A percentile compares a stretch with the other conserved stretches of the same genome.
Conservation (phyloP, 2,329 filamentous ascomycete genomes). For the Aspergillus luchuensis region DNA sequence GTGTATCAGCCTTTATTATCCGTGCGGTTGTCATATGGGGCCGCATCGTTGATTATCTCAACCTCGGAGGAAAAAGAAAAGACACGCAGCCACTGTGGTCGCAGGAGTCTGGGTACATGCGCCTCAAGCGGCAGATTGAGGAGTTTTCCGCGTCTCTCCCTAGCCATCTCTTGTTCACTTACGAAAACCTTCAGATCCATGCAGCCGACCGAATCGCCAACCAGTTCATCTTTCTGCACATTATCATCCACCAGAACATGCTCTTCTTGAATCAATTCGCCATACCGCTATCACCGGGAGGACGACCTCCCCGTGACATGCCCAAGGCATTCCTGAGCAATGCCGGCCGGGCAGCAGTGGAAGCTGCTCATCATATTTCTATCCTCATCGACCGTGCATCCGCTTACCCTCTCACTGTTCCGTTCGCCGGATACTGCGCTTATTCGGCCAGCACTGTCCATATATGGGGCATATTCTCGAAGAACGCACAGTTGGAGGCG, state of each 20-base stretch:
- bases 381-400: conserved; percentile 78
- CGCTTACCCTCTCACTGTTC: conserved; percentile 78
- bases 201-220: conserved; percentile 82
- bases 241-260: conserved; percentile 84
- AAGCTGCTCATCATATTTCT: conserved; percentile 84
- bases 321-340: conserved; percentile 76
- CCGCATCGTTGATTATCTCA: conserved; percentile 83
- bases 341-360: conserved; percentile 73
- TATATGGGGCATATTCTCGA: conserved; percentile 86
- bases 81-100: conserved; percentile 81
- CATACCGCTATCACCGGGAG: conserved; percentile 67
- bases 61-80: conserved; percentile 80
- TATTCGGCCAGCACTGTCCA: conserved; percentile 95
- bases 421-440: conserved; percentile 92
- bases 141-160: conserved; percentile 72
- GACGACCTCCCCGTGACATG: conserved; percentile 67
- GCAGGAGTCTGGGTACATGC: conserved; percentile 72
- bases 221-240: conserved; percentile 90
- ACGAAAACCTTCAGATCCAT: conserved; percentile 82
- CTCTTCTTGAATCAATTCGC: conserved; percentile 90
- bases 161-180: conserved; percentile 68
- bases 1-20: conserved; percentile 87
- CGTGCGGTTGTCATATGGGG: conserved; percentile 87
- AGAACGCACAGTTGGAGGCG: conserved; percentile 72
- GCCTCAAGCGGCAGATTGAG: conserved; percentile 70